Evolutionary conservation across 2,329 filamentous ascomycete genomes (phyloP).

Genomic region (Arachnomyces sp.): DNA sequence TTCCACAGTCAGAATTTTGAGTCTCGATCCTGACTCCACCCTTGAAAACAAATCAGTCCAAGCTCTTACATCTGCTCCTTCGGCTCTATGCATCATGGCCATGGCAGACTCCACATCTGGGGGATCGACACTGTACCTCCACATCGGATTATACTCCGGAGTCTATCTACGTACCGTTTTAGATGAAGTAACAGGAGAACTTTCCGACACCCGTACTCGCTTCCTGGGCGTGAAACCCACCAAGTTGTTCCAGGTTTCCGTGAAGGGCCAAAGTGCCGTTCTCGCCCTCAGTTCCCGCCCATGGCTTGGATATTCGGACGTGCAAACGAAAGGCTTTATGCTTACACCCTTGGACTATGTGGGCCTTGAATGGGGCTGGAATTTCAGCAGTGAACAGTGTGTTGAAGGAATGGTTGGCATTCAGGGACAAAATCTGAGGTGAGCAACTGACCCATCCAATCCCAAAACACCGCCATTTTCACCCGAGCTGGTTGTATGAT

Average conservation of each 20-base stretch:
- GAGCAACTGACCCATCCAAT: slow-evolving; percentile 33
- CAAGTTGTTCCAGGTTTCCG: slow-evolving; percentile 81
- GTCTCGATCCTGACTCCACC: slow-evolving; percentile 80
- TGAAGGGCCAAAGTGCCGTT: slow-evolving; percentile 75
- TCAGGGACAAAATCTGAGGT: slow-evolving; percentile 80
- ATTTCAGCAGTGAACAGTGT: slow-evolving; percentile 91
- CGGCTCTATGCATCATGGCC: slow-evolving; percentile 79
- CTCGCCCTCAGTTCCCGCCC: slow-evolving; percentile 84
- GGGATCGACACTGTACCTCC: slow-evolving; percentile 80
- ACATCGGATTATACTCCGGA: slow-evolving; percentile 91
- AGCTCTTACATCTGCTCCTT: slow-evolving; percentile 82
- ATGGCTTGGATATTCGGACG: slow-evolving; percentile 93
- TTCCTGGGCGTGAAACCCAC: slow-evolving; percentile 89
- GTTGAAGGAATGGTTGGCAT: slow-evolving; percentile 91
- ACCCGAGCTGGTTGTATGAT: not conserved
- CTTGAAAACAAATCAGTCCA: slow-evolving; percentile 92
- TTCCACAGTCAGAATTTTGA: slow-evolving; percentile 86
- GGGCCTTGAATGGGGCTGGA: slow-evolving; percentile 87
- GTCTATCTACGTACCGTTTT: slow-evolving; percentile 92
- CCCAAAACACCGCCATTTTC: slow-evolving; percentile 3
- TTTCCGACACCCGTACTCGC: slow-evolving; percentile 88
- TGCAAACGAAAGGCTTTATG: slow-evolving; percentile 78
- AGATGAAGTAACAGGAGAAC: slow-evolving; percentile 89
- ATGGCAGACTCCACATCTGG: slow-evolving; percentile 93
- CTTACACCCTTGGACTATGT: slow-evolving; percentile 86